Evolutionary conservation across 108 stramenopile genomes (phyloP), one percentile per base, ranked within the genome.

Genomic region (Licmophora abbreviata): DNA sequence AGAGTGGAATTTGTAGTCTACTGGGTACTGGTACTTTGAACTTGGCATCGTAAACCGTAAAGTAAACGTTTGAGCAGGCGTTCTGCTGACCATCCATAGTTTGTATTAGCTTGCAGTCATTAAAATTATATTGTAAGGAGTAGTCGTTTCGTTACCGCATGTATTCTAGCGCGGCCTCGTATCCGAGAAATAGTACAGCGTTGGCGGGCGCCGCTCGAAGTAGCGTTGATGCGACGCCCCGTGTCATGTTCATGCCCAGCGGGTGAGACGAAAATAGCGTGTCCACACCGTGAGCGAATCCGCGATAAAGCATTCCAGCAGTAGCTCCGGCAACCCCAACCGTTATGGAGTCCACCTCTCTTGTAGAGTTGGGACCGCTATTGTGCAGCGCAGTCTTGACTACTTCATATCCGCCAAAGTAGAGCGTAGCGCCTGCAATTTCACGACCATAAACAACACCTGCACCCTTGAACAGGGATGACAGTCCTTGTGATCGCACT

Each of bases 131-230:
- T n/a, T n/a, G n/a, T n/a, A n/a, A n/a, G n/a, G n/a, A n/a, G n/a
- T n/a, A n/a, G n/a, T n/a, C n/a, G n/a, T n/a, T n/a, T n/a, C n/a
- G n/a, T n/a, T n/a, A n/a, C n/a, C n/a, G n/a, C 38, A 40, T 5
- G 2, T 18, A 5, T 18, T 40, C 38, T 20, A 40, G 20, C 5
- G 20, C 5, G 38, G 43, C 17, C 36, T 71, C 69, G 35, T 59
- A 71, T 18, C 54, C 56, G 17, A 48, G 38, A 46, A 63, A 71
- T 4, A 64, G 21, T 24, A 71, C 34, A 0, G 63, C 69, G 45
- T 71, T 61, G 11, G 50, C 48, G 11, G 69, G 69, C 27, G 58
- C 62, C 4, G 69, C 52, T 43, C 69, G 69, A 29, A 49, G 48
- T 35, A 44, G n/a, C 14, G 20, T 21, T 10, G 62, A 22, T 18